Conservation (phyloP, 75 land plant species). For the Sequoiadendron giganteum region DNA sequence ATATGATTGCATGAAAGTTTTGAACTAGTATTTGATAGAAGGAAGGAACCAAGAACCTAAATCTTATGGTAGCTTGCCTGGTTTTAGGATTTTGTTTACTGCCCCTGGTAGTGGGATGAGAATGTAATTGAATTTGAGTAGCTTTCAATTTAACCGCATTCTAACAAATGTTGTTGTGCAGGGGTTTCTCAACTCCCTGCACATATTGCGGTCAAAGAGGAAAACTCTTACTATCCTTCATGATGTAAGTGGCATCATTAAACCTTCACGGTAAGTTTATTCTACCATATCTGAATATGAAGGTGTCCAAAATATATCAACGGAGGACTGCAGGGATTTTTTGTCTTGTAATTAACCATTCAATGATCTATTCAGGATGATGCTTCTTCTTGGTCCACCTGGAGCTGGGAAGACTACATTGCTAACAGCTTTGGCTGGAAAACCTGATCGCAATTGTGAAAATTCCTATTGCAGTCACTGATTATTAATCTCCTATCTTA, state of each 20-base stretch:
- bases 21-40: background rate
- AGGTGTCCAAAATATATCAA: slow-evolving; percentile 22
- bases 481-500: too few species aligned
- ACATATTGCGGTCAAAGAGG: slow-evolving; percentile 44
- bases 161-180: slow-evolving; percentile 5
- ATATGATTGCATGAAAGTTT: background rate
- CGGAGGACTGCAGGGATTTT: background rate
- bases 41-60: background rate
- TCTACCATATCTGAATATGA: background rate
- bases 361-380: slow-evolving; percentile 41
- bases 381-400: slow-evolving; percentile 81
- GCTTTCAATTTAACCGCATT: background rate
- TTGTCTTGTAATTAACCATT: background rate
- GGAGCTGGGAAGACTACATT: slow-evolving; percentile 78
- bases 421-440: slow-evolving; percentile 71
- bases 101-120: background rate
- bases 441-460: slow-evolving; percentile 39
- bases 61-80: background rate
- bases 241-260: slow-evolving; percentile 73
- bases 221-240: slow-evolving; percentile 48
- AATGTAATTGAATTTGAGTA: background rate
- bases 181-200: slow-evolving; percentile 35
- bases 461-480: too few species aligned
- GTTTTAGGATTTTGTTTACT: background rate
- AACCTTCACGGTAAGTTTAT: slow-evolving; percentile 47